Evolutionary conservation across 1,139 yeast genomes (phyloP).

Genomic region (Torulaspora globosa): DNA sequence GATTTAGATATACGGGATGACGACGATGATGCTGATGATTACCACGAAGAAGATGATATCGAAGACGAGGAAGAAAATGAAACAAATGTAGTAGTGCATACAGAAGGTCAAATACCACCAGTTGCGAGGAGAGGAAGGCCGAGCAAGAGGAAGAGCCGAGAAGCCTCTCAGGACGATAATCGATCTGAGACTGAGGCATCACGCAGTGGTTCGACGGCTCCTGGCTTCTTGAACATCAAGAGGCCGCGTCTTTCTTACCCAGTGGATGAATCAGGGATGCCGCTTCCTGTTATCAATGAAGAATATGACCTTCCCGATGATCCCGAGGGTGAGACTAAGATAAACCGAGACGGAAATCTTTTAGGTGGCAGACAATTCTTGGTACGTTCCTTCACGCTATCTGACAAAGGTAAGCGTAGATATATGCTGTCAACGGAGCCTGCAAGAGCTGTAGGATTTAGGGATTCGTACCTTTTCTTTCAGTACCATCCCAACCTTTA

Average conservation of each 20-base stretch:
- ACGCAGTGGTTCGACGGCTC: constrained; percentile 23
- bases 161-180: constrained; percentile 19
- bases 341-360: constrained; percentile 63
- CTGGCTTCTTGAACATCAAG: constrained; percentile 16
- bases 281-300: constrained; percentile 60
- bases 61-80: constrained; percentile 20
- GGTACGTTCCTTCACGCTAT: constrained; percentile 74
- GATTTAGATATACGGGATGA: constrained; percentile 31
- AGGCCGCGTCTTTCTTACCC: constrained; percentile 29
- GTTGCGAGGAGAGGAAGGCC: constrained; percentile 37
- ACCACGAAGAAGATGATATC: constrained; percentile 29
- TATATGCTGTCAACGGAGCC: constrained; percentile 96
- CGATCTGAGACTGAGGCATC: constrained; percentile 23
- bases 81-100: constrained; percentile 5
- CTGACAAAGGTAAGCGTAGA: constrained; percentile 65
- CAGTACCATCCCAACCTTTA: constrained; percentile 70
- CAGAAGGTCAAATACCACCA: constrained; percentile 19
- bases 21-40: constrained; percentile 28
- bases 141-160: constrained; percentile 25
- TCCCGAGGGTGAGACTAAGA: constrained; percentile 72
- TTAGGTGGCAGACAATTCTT: constrained; percentile 74
- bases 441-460: constrained; percentile 88
- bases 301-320: constrained; percentile 82
- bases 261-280: constrained; percentile 43
- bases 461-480: constrained; percentile 87